Percentiles rank a stretch among this genome's conserved stretches.
Conservation (phyloP, 345 rosid genomes). For the Eucalyptus leucophloia region DNA sequence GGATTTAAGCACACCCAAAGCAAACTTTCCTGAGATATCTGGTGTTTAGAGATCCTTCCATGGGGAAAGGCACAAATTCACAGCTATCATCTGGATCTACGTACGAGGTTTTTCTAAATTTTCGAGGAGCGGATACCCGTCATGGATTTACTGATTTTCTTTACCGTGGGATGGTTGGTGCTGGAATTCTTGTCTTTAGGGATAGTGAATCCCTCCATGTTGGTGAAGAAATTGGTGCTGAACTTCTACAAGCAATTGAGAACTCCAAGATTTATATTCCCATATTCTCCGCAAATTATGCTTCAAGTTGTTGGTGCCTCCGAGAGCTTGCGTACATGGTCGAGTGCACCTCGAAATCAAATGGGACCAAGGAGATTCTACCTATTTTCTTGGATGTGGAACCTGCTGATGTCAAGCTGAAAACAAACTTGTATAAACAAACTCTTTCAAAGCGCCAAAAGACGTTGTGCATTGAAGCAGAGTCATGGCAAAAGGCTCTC, state of each 20-base stretch:
- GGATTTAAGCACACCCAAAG: background rate
- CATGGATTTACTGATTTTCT: background rate
- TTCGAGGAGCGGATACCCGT: background rate
- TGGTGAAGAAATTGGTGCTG: background rate
- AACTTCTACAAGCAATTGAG: background rate
- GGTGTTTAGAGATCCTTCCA: background rate
- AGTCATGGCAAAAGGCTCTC: background rate
- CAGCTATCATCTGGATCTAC: rapidly evolving
- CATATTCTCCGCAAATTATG: background rate
- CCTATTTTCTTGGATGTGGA: background rate
- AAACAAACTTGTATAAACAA: background rate
- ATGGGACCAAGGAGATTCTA: background rate
- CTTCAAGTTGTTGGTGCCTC: background rate
- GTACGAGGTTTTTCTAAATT: background rate
- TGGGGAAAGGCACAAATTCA: background rate
- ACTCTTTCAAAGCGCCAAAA: background rate
- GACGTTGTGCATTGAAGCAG: rapidly evolving
- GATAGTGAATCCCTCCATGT: background rate
- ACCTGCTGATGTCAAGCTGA: background rate
- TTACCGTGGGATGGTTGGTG: background rate
- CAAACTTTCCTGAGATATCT: background rate
- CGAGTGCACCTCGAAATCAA: background rate
- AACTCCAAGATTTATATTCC: background rate
- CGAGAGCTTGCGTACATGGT: background rate
- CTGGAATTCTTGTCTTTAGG: background rate